These are phyloP conservation scores for Komagataella phaffii DNA, from an alignment of 805 yeast genomes.

Conservation along the genomic window DNA sequence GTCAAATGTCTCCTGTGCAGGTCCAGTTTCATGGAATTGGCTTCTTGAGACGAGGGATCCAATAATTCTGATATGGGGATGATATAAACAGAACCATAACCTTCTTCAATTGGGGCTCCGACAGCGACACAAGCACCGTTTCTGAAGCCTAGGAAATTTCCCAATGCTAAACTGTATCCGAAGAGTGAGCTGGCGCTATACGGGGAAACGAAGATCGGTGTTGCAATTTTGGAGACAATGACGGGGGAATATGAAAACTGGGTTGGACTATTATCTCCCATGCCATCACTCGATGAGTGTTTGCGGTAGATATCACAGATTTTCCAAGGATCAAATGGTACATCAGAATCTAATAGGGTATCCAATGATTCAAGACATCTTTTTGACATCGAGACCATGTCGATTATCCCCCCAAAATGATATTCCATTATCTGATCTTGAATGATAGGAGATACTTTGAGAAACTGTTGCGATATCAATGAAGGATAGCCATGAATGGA, in stretches of 20 bases:
- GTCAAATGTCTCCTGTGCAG: constrained; percentile 4
- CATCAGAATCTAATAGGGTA: constrained; percentile 25
- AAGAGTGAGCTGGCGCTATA: not conserved
- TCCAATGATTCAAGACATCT: constrained; percentile 24
- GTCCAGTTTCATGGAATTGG: not conserved
- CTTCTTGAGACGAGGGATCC: not conserved
- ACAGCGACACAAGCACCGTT: constrained; percentile 29
- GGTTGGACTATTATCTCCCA: not conserved
- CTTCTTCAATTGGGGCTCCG: constrained; percentile 34
- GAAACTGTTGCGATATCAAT: constrained; percentile 2
- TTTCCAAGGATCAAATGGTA: constrained; percentile 16
- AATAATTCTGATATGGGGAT: constrained; percentile 22
- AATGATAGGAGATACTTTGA: constrained; percentile 27
- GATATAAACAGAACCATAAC: constrained; percentile 28
- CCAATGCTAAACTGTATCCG: constrained; percentile 20
- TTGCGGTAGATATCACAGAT: constrained; percentile 17
- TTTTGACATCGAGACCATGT: constrained; percentile 24
- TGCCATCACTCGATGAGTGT: not conserved
- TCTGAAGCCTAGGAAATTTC: constrained; percentile 28
- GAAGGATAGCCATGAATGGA: constrained; percentile 1
- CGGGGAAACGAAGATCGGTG: constrained; percentile 1
- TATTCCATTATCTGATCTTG: constrained; percentile 29
- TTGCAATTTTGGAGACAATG: not conserved
- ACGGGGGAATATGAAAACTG: not conserved
- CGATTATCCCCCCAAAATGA: constrained; percentile 38